These are phyloP conservation scores for Erodium chrysanthum DNA, from an alignment of 441 rosid species.

Conservation along the genomic window DNA sequence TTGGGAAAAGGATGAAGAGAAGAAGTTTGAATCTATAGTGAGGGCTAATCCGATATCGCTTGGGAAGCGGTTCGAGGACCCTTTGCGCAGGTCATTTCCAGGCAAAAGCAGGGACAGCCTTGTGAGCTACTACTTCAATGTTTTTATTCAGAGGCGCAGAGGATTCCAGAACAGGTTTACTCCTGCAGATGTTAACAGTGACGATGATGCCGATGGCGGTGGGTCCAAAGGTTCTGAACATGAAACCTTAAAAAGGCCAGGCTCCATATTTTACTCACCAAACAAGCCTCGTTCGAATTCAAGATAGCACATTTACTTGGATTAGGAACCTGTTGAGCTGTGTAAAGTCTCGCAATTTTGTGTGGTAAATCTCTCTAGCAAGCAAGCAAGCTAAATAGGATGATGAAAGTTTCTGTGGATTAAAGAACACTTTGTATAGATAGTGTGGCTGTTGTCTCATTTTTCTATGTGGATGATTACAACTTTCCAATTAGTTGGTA, in stretches of 20 bases:
- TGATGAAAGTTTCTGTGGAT: not conserved
- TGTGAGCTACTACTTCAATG: slow-evolving; percentile 75
- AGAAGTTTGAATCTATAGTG: slow-evolving; percentile 35
- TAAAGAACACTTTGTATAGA: not conserved
- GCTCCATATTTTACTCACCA: slow-evolving; percentile 40
- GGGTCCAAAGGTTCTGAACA: too few relatives aligned
- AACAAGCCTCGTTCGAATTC: slow-evolving; percentile 35
- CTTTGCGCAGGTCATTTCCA: slow-evolving; percentile 32
- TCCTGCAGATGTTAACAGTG: slow-evolving; percentile 46
- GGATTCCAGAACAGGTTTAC: slow-evolving; percentile 43
- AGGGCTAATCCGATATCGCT: slow-evolving; percentile 22
- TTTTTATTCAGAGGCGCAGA: slow-evolving; percentile 45
- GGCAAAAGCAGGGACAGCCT: slow-evolving; percentile 47
- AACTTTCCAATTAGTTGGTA: not conserved
- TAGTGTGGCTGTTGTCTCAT: not conserved
- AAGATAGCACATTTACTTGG: slow-evolving; percentile 17
- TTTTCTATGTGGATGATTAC: not conserved
- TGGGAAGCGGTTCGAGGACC: slow-evolving; percentile 37
- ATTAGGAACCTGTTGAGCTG: slow-evolving; percentile 1
- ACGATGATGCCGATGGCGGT: slow-evolving; percentile 26
- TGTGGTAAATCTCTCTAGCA: not conserved
- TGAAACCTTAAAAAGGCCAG: slow-evolving; percentile 26
- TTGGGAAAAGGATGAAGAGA: slow-evolving; percentile 51
- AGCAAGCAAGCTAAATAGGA: not conserved
- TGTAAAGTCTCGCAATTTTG: slow-evolving; percentile 11